phyloP scores from a whole-genome alignment of 768 basidiomycete genomes.

The Pilatotrama ljubarskyi region DNA sequence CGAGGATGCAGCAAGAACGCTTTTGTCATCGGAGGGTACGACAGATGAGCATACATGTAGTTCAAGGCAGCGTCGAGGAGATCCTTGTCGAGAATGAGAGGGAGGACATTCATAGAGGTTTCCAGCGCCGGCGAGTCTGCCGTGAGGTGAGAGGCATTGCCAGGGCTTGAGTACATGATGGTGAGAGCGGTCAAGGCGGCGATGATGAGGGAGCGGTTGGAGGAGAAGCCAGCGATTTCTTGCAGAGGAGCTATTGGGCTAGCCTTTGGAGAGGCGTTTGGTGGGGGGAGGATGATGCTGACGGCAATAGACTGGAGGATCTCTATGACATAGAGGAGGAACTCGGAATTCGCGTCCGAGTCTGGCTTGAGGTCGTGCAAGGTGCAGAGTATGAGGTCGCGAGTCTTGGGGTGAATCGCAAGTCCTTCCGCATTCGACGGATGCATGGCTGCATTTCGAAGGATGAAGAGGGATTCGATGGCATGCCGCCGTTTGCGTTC shows the following conservation, averaged over 20 bases:
- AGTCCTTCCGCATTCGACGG: slow-evolving; percentile 68
- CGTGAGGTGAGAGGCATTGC: slow-evolving; percentile 55
- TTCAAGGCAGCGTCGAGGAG: slow-evolving; percentile 73
- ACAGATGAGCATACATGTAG: slow-evolving; percentile 74
- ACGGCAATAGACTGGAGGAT: slow-evolving; percentile 63
- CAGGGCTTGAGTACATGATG: slow-evolving; percentile 58
- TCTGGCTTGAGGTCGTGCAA: slow-evolving; percentile 60
- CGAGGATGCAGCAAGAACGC: slow-evolving; percentile 71
- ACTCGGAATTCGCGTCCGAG: slow-evolving; percentile 70
- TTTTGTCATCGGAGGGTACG: slow-evolving; percentile 72
- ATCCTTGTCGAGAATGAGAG: slow-evolving; percentile 66
- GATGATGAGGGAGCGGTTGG: slow-evolving; percentile 77
- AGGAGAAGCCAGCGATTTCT: slow-evolving; percentile 53
- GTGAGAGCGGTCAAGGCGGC: slow-evolving; percentile 61
- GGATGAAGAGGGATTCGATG: slow-evolving; percentile 79
- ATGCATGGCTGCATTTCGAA: slow-evolving; percentile 82
- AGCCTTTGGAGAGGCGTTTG: slow-evolving; percentile 31
- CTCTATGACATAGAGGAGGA: slow-evolving; percentile 70
- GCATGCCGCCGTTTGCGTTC: slow-evolving; percentile 69
- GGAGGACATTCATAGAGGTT: slow-evolving; percentile 69
- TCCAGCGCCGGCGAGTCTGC: slow-evolving; percentile 59
- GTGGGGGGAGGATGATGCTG: slow-evolving; percentile 41
- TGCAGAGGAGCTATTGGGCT: slow-evolving; percentile 61
- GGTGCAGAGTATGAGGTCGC: slow-evolving; percentile 64
- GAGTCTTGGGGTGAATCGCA: slow-evolving; percentile 56